These are phyloP conservation scores for Telfairia occidentalis DNA, from an alignment of 331 rosid species.

Conservation along the genomic window DNA sequence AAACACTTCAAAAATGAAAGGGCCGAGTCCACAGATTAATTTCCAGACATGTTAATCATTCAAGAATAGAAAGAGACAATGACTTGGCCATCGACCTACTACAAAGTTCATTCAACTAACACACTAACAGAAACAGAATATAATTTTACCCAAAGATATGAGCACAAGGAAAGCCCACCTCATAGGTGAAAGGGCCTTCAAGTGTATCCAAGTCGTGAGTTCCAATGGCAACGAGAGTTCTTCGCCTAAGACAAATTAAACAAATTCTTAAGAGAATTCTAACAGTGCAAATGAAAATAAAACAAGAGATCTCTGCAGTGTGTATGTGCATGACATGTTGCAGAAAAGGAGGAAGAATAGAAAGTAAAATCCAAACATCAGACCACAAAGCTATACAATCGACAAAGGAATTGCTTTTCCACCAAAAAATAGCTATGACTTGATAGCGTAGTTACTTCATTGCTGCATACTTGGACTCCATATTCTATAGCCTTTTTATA, in stretches of 20 bases:
- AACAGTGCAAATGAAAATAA: not conserved
- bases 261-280: not conserved
- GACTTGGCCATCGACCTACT: not conserved
- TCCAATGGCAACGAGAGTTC: slow-evolving; percentile 95
- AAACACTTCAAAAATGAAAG: not conserved
- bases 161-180: slow-evolving; percentile 40
- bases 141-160: not conserved
- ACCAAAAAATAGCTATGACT: not conserved
- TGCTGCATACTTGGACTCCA: not conserved
- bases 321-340: not conserved
- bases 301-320: not conserved
- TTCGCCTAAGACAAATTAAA: slow-evolving; percentile 40
- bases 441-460: not conserved
- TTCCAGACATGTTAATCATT: not conserved
- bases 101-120: not conserved
- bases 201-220: slow-evolving; percentile 90
- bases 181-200: slow-evolving; percentile 81
- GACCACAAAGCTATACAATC: not conserved
- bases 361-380: not conserved
- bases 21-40: not conserved
- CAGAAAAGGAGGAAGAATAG: not conserved
- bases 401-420: not conserved
- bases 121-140: not conserved
- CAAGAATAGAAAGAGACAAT: not conserved
- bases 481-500: not conserved